Evolutionary conservation across 169 alveolate species (phyloP).

Genomic region (Miamiensis avidus): DNA sequence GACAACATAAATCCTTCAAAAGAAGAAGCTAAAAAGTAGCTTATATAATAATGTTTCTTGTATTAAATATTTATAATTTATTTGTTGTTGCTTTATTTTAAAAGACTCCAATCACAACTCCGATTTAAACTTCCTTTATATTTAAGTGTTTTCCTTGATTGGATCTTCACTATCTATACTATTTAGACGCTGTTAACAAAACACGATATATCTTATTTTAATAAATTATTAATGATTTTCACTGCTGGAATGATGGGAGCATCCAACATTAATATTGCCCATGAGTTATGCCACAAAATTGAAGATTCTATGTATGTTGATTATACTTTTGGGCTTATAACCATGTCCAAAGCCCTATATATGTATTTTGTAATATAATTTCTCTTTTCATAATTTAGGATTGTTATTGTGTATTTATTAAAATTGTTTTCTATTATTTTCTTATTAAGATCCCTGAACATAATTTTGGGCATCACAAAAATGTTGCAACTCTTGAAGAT

Average conservation of each 20-base stretch:
- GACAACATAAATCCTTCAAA: conserved; percentile 20
- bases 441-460: conserved; percentile 49
- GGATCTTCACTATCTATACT: conserved; percentile 5
- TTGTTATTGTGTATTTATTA: too few species aligned
- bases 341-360: conserved; percentile 50
- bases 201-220: conserved; percentile 2
- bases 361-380: conserved; percentile 50
- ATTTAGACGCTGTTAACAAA: neutral
- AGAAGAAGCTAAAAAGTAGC: conserved; percentile 4
- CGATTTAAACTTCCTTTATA: conserved; percentile 13
- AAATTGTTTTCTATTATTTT: too few species aligned
- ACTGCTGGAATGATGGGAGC: conserved; percentile 47
- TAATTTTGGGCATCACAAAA: conserved; percentile 64
- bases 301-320: conserved; percentile 9
- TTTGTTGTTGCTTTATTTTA: too few species aligned
- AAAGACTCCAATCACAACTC: neutral
- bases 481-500: conserved; percentile 70
- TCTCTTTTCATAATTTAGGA: too few species aligned
- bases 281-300: conserved; percentile 69
- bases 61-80: too few species aligned
- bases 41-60: too few species aligned
- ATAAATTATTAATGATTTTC: conserved; percentile 24
- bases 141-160: conserved; percentile 1
- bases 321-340: conserved; percentile 48
- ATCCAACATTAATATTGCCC: conserved; percentile 59